Percentiles rank a stretch among this genome's conserved stretches.
phyloP scores from a whole-genome alignment of 768 basidiomycete species.

The Trametes cinnabarina region DNA sequence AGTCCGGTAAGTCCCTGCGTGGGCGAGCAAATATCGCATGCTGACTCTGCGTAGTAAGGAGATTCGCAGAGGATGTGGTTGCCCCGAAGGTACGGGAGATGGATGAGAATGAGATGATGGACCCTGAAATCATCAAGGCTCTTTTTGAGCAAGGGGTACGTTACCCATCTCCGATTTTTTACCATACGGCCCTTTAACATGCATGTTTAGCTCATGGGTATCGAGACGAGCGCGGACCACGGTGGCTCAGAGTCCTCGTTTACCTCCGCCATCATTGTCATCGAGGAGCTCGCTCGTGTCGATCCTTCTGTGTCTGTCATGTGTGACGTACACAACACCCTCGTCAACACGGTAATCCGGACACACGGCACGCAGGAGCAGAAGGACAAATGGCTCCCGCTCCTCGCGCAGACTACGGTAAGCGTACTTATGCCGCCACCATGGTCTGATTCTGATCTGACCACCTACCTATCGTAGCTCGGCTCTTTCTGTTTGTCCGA shows the following conservation, averaged over 20 bases:
- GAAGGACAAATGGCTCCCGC: slow-evolving; percentile 85
- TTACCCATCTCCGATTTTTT: background rate
- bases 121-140: slow-evolving; percentile 78
- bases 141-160: slow-evolving; percentile 94
- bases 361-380: slow-evolving; percentile 83
- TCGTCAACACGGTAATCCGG: slow-evolving; percentile 92
- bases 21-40: background rate
- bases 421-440: slow-evolving; percentile 6
- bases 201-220: slow-evolving; percentile 83
- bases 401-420: slow-evolving; percentile 76
- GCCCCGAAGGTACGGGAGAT: slow-evolving; percentile 92
- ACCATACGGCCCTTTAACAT: background rate
- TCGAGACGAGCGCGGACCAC: slow-evolving; percentile 82
- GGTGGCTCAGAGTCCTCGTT: slow-evolving; percentile 91
- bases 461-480: slow-evolving; percentile 49
- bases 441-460: background rate
- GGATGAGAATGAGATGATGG: slow-evolving; percentile 98
- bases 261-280: slow-evolving; percentile 91
- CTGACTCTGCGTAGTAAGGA: slow-evolving; percentile 28
- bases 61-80: slow-evolving; percentile 87
- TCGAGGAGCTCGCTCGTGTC: slow-evolving; percentile 95
- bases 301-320: slow-evolving; percentile 96
- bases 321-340: slow-evolving; percentile 98
- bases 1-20: slow-evolving; percentile 60
- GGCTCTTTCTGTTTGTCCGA: slow-evolving; percentile 97